These are phyloP conservation scores for Penicillium antarcticum DNA, from an alignment of 495 filamentous ascomycete genomes.

Conservation along the genomic window DNA sequence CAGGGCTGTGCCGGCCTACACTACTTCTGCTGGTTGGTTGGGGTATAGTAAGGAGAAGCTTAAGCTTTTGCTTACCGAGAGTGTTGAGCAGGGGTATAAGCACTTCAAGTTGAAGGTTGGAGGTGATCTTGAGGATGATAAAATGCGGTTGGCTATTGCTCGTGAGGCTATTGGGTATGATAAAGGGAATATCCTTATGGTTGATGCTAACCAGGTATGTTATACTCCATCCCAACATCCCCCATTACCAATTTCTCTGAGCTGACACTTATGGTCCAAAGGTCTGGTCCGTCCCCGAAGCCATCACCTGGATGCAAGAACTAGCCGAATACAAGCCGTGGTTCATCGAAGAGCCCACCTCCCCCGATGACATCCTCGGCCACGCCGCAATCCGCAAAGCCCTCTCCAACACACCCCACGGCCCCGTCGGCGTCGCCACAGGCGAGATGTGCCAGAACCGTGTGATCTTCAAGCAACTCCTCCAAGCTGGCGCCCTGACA, in stretches of 20 bases:
- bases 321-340: conserved; percentile 85
- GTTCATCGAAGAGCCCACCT: conserved; percentile 98
- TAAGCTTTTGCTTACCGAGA: conserved; percentile 66
- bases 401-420: conserved; percentile 58
- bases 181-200: conserved; percentile 83
- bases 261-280: conserved; percentile 16
- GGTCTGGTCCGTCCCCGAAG: conserved; percentile 89
- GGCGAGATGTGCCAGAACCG: conserved; percentile 98
- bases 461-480: conserved; percentile 89
- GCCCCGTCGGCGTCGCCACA: conserved; percentile 78
- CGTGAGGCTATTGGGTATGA: conserved; percentile 83
- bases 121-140: conserved; percentile 65
- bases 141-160: conserved; percentile 66
- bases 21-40: conserved; percentile 89
- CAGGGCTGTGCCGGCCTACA: conserved; percentile 83
- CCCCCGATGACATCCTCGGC: conserved; percentile 86
- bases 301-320: conserved; percentile 81
- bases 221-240: background rate
- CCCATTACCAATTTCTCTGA: too few species aligned
- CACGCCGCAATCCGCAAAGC: conserved; percentile 83
- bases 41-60: conserved; percentile 89
- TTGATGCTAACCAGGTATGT: conserved; percentile 84
- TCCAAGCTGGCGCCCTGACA: conserved; percentile 75
- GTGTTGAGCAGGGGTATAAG: conserved; percentile 68
- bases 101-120: conserved; percentile 96